Conservation (phyloP, 345 rosid genomes). For the Hibiscus tridactylites region DNA sequence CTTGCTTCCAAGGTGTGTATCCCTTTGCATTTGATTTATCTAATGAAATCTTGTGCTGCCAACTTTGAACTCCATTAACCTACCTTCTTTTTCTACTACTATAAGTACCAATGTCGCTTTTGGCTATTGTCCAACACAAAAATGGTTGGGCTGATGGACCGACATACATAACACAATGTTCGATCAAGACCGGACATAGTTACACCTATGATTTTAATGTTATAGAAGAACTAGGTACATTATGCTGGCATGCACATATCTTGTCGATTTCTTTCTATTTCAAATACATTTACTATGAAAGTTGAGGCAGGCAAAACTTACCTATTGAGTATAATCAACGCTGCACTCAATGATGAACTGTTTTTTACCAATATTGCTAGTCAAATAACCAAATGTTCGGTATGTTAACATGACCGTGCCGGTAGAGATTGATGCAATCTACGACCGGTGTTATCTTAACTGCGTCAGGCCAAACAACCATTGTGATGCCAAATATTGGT, state of each 20-base stretch:
- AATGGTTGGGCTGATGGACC: constrained; percentile 93
- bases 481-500: constrained; percentile 53
- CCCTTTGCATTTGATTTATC: constrained; percentile 10
- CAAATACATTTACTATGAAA: constrained; percentile 33
- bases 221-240: constrained; percentile 70
- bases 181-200: constrained; percentile 70
- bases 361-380: constrained; percentile 43
- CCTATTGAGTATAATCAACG: constrained; percentile 46
- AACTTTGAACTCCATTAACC: constrained; percentile 3
- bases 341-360: constrained; percentile 58
- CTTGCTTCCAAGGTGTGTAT: constrained; percentile 18
- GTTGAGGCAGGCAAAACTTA: constrained; percentile 43
- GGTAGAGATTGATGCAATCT: constrained; percentile 51
- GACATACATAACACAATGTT: constrained; percentile 83
- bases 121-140: neutral
- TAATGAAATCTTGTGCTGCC: constrained; percentile 1
- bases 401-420: constrained; percentile 32
- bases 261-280: constrained; percentile 21
- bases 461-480: constrained; percentile 63
- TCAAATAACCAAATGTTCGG: constrained; percentile 13
- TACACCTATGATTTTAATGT: constrained; percentile 74
- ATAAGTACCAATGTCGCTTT: constrained; percentile 1
- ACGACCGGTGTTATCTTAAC: constrained; percentile 33
- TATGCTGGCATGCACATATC: constrained; percentile 99
- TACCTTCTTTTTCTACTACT: neutral